A percentile compares a stretch with the other conserved stretches of the same genome.
These are phyloP conservation scores for Colletotrichum somersetense DNA, from an alignment of 2,329 filamentous ascomycete species.

Conservation along the genomic window DNA sequence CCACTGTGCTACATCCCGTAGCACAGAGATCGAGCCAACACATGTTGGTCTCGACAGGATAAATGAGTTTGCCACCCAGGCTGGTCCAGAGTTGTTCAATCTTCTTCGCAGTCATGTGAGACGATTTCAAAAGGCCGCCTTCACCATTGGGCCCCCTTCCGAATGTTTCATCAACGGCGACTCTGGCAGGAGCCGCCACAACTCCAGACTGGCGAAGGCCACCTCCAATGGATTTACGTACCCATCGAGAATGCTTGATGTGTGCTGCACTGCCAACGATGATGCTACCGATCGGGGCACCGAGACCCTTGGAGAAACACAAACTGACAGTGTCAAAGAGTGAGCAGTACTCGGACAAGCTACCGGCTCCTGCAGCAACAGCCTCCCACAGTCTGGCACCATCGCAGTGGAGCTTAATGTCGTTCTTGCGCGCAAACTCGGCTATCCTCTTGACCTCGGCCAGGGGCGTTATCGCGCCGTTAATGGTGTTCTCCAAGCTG, in stretches of 20 bases:
- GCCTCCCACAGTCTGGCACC: constrained; percentile 88
- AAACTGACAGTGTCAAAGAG: constrained; percentile 81
- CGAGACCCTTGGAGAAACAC: constrained; percentile 86
- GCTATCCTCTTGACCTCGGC: constrained; percentile 77
- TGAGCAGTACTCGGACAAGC: constrained; percentile 74
- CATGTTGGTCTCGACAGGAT: constrained; percentile 91
- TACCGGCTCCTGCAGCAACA: constrained; percentile 76
- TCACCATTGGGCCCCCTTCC: constrained; percentile 52
- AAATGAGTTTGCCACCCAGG: constrained; percentile 75
- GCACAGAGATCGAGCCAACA: constrained; percentile 82
- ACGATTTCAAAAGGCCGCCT: constrained; percentile 69
- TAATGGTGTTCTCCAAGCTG: constrained; percentile 86
- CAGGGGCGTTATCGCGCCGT: constrained; percentile 83
- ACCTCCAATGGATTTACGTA: constrained; percentile 80
- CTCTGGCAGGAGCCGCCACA: constrained; percentile 76
- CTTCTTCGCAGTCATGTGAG: constrained; percentile 73
- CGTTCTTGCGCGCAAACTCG: constrained; percentile 73
- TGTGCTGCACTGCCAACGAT: constrained; percentile 66
- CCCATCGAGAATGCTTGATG: constrained; percentile 57
- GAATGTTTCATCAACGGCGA: constrained; percentile 70
- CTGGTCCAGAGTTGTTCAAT: constrained; percentile 78
- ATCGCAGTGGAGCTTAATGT: constrained; percentile 80
- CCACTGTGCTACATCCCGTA: constrained; percentile 59
- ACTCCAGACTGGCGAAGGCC: constrained; percentile 80
- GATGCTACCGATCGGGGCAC: constrained; percentile 84